These are phyloP conservation scores for Neurospora sp. DNA, from an alignment of 495 filamentous ascomycete genomes.

Conservation along the genomic window DNA sequence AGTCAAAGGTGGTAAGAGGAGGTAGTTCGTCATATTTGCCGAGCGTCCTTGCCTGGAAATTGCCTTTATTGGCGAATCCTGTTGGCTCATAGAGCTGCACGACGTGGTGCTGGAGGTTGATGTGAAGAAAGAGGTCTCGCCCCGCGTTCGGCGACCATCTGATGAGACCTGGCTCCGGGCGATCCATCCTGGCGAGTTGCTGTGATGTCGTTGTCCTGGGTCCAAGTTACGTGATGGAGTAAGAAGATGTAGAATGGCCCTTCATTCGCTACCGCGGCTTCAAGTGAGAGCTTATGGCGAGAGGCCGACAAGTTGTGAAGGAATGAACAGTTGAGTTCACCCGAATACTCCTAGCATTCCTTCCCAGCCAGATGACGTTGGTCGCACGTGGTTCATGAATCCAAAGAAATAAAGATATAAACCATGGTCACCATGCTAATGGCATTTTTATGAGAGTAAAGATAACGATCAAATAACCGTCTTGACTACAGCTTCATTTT, in stretches of 20 bases:
- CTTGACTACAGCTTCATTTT: background rate
- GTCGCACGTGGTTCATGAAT: background rate
- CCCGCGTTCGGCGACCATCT: constrained; percentile 80
- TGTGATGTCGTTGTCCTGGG: background rate
- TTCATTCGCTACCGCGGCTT: background rate
- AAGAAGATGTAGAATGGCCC: background rate
- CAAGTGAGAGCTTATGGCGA: background rate
- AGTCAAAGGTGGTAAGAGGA: constrained; percentile 86
- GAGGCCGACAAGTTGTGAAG: background rate
- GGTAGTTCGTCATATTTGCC: constrained; percentile 72
- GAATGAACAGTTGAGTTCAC: background rate
- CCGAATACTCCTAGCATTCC: background rate
- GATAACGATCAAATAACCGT: background rate
- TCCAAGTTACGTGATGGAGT: background rate
- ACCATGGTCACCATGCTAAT: background rate
- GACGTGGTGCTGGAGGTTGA: constrained; percentile 71
- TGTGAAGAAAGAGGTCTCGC: constrained; percentile 60
- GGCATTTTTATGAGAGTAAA: background rate
- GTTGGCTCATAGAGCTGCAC: constrained; percentile 71
- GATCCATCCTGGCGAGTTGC: constrained; percentile 31
- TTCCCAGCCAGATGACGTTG: background rate
- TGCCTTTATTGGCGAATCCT: constrained; percentile 40
- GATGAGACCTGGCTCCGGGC: constrained; percentile 48
- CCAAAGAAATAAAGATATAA: background rate
- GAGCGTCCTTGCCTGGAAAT: constrained; percentile 55